Base-by-base conservation (phyloP, 1,284 basidiomycete species). In the Pterulicium gracile region DNA sequence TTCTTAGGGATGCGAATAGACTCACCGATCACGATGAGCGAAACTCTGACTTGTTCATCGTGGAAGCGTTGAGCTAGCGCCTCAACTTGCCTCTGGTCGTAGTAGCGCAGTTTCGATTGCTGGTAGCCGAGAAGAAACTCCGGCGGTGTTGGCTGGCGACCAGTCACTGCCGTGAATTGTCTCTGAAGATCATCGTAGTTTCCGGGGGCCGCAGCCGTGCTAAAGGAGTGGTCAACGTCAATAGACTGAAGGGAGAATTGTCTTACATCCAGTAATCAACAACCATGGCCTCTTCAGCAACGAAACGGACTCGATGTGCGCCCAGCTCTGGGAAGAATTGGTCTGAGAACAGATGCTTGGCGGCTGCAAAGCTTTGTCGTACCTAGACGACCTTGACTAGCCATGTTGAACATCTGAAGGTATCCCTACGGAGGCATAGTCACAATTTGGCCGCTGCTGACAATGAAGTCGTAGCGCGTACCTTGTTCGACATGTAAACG, bases 31-130 rank as follows among this genome's bases (percentile, higher is more conserved):
- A 68, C 63, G 21, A 68, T 65, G 40, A 68, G 51, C 2, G 64
- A 65, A 12, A 68, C 63, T 43, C 63, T 63, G 3, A 68, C 63
- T 23, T 63, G 51, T 47, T 67, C 63, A 47, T 67, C 65, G 47
- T 66, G 64, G 52, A 68, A 68, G 7, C 58, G 48, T 47, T 66
- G 64, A n/a, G 66, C 66, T 3, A 68, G 42, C 45, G 63, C 61
- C 13, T 62, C 44, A 7, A 68, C 56, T 47, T 68, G 64, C 0
- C 61, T 58, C 48, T 68, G 61, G 47, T 68, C 67, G 52, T 55
- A 67, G 48, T 68, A 68, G 23, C 66, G 57, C n/a, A 68, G 56
- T 49, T 67, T 68, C 4, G 66, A 67, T 53, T 68, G 66, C 51
- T 67, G 66, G 45, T 64, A 68, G 27, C 66, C 65, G 5, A 66